These are phyloP conservation scores for Clavariopsis aquatica DNA, from an alignment of 495 filamentous ascomycete genomes.

Conservation along the genomic window DNA sequence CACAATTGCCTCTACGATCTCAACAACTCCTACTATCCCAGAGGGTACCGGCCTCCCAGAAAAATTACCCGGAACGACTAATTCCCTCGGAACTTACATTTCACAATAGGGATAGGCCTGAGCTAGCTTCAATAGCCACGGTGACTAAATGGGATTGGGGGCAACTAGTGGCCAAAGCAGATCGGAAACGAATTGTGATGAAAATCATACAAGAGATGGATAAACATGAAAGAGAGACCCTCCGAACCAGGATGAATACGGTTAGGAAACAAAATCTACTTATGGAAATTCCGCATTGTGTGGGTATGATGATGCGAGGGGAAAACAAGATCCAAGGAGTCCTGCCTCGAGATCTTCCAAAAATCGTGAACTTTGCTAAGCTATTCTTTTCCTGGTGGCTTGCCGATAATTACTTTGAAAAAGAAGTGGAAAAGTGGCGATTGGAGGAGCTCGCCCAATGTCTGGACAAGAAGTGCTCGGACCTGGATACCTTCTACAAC, in stretches of 20 bases:
- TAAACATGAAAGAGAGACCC: neutral
- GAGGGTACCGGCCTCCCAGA: neutral
- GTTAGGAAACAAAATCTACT: slow-evolving; percentile 23
- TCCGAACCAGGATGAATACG: slow-evolving; percentile 9
- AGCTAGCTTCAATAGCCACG: neutral
- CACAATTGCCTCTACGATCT: neutral
- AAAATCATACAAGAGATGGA: slow-evolving; percentile 37
- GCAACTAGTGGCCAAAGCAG: slow-evolving; percentile 21
- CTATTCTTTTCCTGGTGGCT: slow-evolving; percentile 33
- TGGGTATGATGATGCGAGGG: slow-evolving; percentile 20
- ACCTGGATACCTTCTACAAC: slow-evolving; percentile 16
- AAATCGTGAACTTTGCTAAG: slow-evolving; percentile 24
- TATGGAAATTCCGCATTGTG: slow-evolving; percentile 20
- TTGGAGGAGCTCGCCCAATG: slow-evolving; percentile 18
- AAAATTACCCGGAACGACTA: neutral
- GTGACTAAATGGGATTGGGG: slow-evolving; percentile 33
- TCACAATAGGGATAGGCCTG: neutral
- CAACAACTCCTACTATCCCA: neutral
- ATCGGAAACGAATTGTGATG: slow-evolving; percentile 41
- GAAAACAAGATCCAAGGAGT: slow-evolving; percentile 21
- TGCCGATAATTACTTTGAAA: slow-evolving; percentile 1
- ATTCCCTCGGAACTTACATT: neutral
- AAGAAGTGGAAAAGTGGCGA: neutral
- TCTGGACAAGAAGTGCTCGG: neutral
- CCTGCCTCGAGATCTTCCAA: slow-evolving; percentile 7